These are phyloP conservation scores for Friedmanniomyces simplex DNA, from an alignment of 495 filamentous ascomycete genomes.

Conservation along the genomic window DNA sequence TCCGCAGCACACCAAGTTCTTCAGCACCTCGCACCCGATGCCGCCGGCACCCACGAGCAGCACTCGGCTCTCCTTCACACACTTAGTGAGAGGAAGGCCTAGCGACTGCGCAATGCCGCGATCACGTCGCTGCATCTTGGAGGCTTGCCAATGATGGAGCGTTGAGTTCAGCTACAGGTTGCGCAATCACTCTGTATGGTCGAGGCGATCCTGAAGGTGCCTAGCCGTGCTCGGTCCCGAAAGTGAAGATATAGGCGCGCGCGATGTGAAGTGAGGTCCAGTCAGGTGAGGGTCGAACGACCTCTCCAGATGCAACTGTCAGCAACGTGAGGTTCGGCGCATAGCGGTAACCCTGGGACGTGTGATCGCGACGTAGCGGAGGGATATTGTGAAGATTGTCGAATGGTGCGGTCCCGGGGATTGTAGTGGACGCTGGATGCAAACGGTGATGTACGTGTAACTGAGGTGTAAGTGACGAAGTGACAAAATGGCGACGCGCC, in stretches of 20 bases:
- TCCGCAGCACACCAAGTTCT: slow-evolving; percentile 87
- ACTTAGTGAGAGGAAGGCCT: slow-evolving; percentile 11
- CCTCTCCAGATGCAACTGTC: neutral
- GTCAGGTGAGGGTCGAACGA: neutral
- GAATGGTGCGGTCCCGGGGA: too few species aligned
- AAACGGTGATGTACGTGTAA: too few species aligned
- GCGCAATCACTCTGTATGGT: neutral
- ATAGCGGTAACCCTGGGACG: too few species aligned
- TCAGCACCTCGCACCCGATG: slow-evolving; percentile 94
- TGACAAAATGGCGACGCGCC: too few species aligned
- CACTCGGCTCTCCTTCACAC: slow-evolving; percentile 42
- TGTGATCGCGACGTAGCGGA: too few species aligned
- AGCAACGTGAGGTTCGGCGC: neutral
- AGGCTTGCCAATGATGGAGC: neutral
- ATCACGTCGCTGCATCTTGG: slow-evolving; percentile 31
- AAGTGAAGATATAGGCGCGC: neutral
- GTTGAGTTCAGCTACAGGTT: too few species aligned
- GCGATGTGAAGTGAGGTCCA: neutral
- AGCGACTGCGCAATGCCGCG: slow-evolving; percentile 17
- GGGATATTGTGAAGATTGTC: too few species aligned
- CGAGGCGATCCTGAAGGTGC: neutral
- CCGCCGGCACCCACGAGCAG: slow-evolving; percentile 94
- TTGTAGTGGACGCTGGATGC: too few species aligned
- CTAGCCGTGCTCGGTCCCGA: neutral
- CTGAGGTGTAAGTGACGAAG: too few species aligned